A percentile compares a stretch with the other conserved stretches of the same genome.
Conservation (phyloP, 2,329 filamentous ascomycete species). For the Samsoniella hepiali region DNA sequence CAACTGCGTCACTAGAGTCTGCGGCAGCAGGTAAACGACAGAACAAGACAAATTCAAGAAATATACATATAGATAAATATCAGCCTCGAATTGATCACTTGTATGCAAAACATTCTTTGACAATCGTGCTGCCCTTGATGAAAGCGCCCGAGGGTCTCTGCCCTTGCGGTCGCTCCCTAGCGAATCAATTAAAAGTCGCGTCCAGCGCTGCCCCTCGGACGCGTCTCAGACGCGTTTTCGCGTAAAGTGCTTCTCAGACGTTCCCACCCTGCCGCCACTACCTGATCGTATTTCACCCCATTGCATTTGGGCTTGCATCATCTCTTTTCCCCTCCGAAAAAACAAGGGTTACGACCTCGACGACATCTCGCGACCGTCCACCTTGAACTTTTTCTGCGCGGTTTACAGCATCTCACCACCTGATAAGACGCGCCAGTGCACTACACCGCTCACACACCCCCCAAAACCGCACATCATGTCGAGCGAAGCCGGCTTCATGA, state of each 20-base stretch:
- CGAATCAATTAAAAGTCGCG: slow-evolving; percentile 18
- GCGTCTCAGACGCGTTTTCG: slow-evolving; percentile 14
- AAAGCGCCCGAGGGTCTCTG: too few species aligned
- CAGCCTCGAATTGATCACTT: neutral
- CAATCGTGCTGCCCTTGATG: neutral
- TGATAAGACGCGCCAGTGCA: slow-evolving; percentile 4
- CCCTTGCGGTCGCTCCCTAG: neutral
- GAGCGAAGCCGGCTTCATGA: slow-evolving; percentile 54
- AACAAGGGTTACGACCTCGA: neutral
- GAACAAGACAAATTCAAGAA: neutral
- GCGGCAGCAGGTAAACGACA: too few species aligned
- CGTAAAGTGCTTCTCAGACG: slow-evolving; percentile 15
- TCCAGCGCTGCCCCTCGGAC: slow-evolving; percentile 9
- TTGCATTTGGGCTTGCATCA: neutral
- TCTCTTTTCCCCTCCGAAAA: neutral
- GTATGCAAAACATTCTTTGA: neutral
- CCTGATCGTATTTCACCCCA: slow-evolving; percentile 4
- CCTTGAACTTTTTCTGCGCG: neutral
- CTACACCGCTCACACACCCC: neutral
- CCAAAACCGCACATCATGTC: slow-evolving; percentile 38
- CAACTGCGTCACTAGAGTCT: too few species aligned
- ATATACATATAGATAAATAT: neutral
- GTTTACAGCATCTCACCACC: neutral
- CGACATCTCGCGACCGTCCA: neutral
- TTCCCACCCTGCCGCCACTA: slow-evolving; percentile 10